Evolutionary conservation across 2,329 filamentous ascomycete species (phyloP).

Genomic region (Trichoderma sp.): DNA sequence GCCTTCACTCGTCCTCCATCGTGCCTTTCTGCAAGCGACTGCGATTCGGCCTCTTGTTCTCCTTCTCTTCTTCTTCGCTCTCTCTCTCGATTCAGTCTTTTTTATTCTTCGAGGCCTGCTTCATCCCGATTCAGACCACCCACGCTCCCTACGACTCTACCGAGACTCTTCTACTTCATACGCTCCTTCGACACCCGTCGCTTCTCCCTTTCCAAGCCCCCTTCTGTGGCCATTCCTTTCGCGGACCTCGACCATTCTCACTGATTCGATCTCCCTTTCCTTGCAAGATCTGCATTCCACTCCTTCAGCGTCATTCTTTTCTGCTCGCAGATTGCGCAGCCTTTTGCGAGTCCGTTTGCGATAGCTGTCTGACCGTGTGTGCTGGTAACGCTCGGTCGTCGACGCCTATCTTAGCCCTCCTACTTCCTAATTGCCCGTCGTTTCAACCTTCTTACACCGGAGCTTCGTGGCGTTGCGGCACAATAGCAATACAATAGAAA

Average conservation of each 20-base stretch:
- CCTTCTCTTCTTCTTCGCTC: not conserved
- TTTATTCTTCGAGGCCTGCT: not conserved
- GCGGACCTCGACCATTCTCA: conserved; percentile 8
- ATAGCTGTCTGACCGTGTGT: conserved; percentile 13
- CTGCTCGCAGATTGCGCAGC: conserved; percentile 15
- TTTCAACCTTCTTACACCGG: not conserved
- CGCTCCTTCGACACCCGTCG: not conserved
- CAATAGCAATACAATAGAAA: too few species aligned
- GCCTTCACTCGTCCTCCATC: conserved; percentile 11
- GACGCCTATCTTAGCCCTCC: not conserved
- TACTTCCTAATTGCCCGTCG: not conserved
- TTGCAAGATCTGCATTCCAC: conserved; percentile 25
- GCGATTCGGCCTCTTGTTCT: conserved; percentile 9
- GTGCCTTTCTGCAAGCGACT: conserved; percentile 8
- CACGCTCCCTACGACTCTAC: conserved; percentile 21
- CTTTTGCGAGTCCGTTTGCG: conserved; percentile 2
- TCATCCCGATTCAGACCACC: not conserved
- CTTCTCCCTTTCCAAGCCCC: conserved; percentile 21
- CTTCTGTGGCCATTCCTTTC: conserved; percentile 23
- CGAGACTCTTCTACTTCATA: conserved; percentile 12
- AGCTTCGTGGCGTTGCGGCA: conserved; percentile 1
- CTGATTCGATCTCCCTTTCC: conserved; percentile 12
- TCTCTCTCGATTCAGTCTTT: not conserved
- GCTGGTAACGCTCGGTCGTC: conserved; percentile 24
- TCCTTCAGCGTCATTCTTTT: conserved; percentile 14